Base-by-base conservation (phyloP, 192 early-diverging fungal genomes). In the Endogone sp. region DNA sequence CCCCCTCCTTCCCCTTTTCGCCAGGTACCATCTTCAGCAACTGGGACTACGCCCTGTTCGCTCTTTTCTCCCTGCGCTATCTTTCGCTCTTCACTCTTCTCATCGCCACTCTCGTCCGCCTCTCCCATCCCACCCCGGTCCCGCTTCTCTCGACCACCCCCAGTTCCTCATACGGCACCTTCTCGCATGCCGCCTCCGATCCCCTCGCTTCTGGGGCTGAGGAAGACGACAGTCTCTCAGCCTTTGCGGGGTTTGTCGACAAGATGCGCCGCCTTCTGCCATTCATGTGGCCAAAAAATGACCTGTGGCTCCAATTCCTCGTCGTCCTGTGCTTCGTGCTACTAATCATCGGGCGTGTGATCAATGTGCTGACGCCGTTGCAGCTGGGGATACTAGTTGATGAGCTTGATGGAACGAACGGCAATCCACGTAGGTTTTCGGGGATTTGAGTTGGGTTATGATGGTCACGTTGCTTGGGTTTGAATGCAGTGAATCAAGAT, bases 371-470 rank as follows among this genome's bases (percentile, higher is more conserved):
- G 20, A 92, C 93, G 13, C 95, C 95, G 8, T 64, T 88, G 56
- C 90, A 94, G 79, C 93, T 95, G 70, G 94, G 93, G 73, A 62
- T 71, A 21, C 83, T 99, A n/a, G 87, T 97, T 3, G 89, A 95
- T 60, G 76, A 76, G 2, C 78, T 97, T 60, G 62, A 67, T n/a
- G 63, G 24, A 6, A 71, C 70, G 10, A 79, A 75, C n/a, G n/a
- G n/a, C n/a, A n/a, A n/a, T n/a, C n/a, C n/a, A n/a, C n/a, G n/a
- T n/a, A n/a, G n/a, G n/a, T n/a, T n/a, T n/a, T n/a, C n/a, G n/a
- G n/a, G n/a, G n/a, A n/a, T n/a, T n/a, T n/a, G n/a, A n/a, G n/a
- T n/a, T n/a, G n/a, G n/a, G n/a, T n/a, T n/a, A n/a, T n/a, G n/a
- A n/a, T n/a, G n/a, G n/a, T n/a, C n/a, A n/a, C n/a, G n/a, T n/a